phyloP scores from a whole-genome alignment of 495 filamentous ascomycete species.

The Bryoglossum gracile region DNA sequence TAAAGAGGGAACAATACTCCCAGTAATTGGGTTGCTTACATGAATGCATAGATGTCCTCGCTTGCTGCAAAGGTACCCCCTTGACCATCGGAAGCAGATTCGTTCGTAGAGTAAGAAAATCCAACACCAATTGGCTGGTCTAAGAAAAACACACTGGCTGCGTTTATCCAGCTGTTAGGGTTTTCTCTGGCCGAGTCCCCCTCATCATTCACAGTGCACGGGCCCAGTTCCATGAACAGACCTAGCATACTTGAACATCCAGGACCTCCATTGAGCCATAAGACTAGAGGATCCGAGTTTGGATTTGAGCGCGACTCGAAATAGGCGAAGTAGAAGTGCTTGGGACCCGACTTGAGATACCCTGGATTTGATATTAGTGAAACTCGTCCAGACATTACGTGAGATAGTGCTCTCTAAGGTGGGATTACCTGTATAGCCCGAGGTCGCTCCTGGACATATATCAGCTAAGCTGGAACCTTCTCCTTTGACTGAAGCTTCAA shows the following conservation, averaged over 20 bases:
- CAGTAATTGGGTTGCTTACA: no score
- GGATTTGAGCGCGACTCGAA: constrained; percentile 10
- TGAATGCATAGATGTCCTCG: constrained; percentile 51
- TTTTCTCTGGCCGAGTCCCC: constrained; percentile 15
- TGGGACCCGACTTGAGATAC: constrained; percentile 8
- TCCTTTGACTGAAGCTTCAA: not conserved
- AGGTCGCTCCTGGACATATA: constrained; percentile 15
- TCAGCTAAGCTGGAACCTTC: constrained; percentile 2
- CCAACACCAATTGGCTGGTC: constrained; percentile 22
- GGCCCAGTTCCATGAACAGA: constrained; percentile 22
- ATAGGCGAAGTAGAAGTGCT: constrained; percentile 17
- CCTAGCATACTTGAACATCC: constrained; percentile 22
- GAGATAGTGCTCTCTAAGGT: no score
- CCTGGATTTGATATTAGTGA: no score
- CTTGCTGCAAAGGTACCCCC: constrained; percentile 14
- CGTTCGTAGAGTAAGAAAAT: constrained; percentile 16
- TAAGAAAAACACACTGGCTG: constrained; percentile 21
- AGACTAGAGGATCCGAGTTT: constrained; percentile 6
- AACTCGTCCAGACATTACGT: no score
- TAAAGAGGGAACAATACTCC: no score
- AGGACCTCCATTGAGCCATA: constrained; percentile 22
- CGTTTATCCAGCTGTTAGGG: constrained; percentile 20
- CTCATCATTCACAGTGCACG: constrained; percentile 15
- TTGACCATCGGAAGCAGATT: constrained; percentile 3
- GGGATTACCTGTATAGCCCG: constrained; percentile 16